A percentile compares a stretch with the other conserved stretches of the same genome.
phyloP scores from a whole-genome alignment of 2,329 filamentous ascomycete genomes.

The Xylaria digitata region DNA sequence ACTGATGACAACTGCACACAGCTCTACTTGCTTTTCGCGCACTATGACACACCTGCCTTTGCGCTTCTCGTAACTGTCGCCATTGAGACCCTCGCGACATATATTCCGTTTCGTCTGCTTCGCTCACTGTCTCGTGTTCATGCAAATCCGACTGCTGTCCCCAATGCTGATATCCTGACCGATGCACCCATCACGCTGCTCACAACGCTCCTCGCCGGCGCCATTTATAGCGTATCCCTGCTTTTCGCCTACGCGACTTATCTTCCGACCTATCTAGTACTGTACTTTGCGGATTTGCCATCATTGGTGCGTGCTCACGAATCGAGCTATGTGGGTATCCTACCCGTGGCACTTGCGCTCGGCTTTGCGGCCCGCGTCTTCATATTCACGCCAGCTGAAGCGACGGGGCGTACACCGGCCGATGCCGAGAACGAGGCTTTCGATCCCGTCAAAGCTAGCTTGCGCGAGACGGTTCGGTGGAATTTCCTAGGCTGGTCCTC shows the following conservation, averaged over 20 bases:
- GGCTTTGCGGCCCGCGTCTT: conserved; percentile 80
- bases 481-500: conserved; percentile 77
- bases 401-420: conserved; percentile 60
- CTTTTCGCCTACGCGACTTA: conserved; percentile 75
- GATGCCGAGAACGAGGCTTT: conserved; percentile 66
- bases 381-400: conserved; percentile 77
- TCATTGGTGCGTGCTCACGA: conserved; percentile 75
- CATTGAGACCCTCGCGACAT: conserved; percentile 76
- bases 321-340: conserved; percentile 68
- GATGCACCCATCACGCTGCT: conserved; percentile 72
- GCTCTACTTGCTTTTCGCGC: conserved; percentile 80
- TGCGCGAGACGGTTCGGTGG: conserved; percentile 76
- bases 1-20: conserved; percentile 46
- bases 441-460: conserved; percentile 71
- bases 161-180: conserved; percentile 72
- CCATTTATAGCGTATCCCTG: conserved; percentile 79
- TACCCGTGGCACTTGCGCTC: conserved; percentile 68
- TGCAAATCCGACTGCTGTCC: conserved; percentile 62
- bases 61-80: conserved; percentile 71
- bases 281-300: conserved; percentile 78
- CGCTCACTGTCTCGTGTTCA: conserved; percentile 75
- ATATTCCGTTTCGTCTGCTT: conserved; percentile 79
- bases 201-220: conserved; percentile 74
- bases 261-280: conserved; percentile 77
- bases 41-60: conserved; percentile 75